A percentile compares a stretch with the other conserved stretches of the same genome.
phyloP scores from a whole-genome alignment of 371 early-diverging fungal species.

The Lichtheimia ornata region DNA sequence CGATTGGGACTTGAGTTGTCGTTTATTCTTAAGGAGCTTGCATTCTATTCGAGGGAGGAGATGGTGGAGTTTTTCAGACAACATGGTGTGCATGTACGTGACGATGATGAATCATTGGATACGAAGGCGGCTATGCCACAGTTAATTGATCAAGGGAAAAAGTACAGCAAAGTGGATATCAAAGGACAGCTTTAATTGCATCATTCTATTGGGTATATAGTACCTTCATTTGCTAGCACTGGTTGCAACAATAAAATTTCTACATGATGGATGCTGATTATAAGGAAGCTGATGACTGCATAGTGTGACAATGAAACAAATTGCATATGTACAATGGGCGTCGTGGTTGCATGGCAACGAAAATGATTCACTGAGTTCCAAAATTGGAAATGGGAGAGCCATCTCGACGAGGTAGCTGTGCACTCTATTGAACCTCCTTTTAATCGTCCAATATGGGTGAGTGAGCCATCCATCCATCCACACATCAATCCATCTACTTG shows the following conservation, averaged over 20 bases:
- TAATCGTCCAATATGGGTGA: conserved; percentile 28
- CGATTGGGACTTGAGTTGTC: conserved; percentile 47
- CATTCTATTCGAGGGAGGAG: conserved; percentile 36
- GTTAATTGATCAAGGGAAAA: conserved; percentile 42
- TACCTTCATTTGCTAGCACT: too few species aligned
- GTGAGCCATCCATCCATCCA: conserved; percentile 19
- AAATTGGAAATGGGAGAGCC: too few species aligned
- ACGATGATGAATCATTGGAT: conserved; percentile 31
- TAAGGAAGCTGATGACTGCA: too few species aligned
- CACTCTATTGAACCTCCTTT: too few species aligned
- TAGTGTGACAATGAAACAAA: too few species aligned
- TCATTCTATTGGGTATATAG: neutral
- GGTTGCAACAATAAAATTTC: too few species aligned
- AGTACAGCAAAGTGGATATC: conserved; percentile 65
- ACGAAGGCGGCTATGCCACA: conserved; percentile 52
- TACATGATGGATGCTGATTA: too few species aligned
- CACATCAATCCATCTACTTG: conserved; percentile 31
- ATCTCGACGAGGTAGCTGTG: too few species aligned
- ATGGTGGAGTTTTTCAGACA: conserved; percentile 42
- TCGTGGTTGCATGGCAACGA: too few species aligned
- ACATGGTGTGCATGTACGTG: conserved; percentile 15
- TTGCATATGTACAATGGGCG: too few species aligned
- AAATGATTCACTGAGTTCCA: too few species aligned
- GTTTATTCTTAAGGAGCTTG: conserved; percentile 47
- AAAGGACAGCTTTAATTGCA: conserved; percentile 57